phyloP scores from a whole-genome alignment of 768 basidiomycete genomes.

The Tylopilus balloui region DNA sequence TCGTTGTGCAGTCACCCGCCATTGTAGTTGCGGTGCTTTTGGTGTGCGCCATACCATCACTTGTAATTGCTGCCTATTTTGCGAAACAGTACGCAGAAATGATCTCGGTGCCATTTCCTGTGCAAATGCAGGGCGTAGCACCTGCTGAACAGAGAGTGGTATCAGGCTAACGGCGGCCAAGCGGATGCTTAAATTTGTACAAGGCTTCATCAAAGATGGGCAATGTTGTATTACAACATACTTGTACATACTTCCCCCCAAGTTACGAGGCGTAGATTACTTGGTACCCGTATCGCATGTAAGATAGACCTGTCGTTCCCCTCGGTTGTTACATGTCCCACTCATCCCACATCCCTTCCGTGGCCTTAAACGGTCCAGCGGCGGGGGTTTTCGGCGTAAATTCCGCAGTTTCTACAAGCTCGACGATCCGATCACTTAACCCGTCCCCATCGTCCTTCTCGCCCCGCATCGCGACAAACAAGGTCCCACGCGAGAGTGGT shows the following conservation, averaged over 20 bases:
- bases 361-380: constrained; percentile 9
- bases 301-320: background rate
- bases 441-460: constrained; percentile 52
- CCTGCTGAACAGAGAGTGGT: background rate
- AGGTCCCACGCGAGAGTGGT: constrained; percentile 34
- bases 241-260: constrained; percentile 13
- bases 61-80: constrained; percentile 11
- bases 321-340: constrained; percentile 57
- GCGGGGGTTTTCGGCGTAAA: constrained; percentile 37
- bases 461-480: constrained; percentile 64
- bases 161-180: background rate
- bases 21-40: constrained; percentile 16
- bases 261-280: constrained; percentile 17
- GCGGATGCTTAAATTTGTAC: background rate
- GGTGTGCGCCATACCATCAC: constrained; percentile 19
- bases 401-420: constrained; percentile 67
- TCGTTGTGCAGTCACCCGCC: constrained; percentile 20
- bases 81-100: constrained; percentile 3
- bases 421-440: constrained; percentile 57
- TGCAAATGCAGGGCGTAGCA: constrained; percentile 1
- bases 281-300: background rate
- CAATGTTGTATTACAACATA: constrained; percentile 7
- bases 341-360: constrained; percentile 55
- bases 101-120: constrained; percentile 6
- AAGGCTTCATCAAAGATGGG: background rate